These are phyloP conservation scores for Debaryomycetaceae sp. DNA, from an alignment of 1,139 yeast genomes.

Conservation along the genomic window DNA sequence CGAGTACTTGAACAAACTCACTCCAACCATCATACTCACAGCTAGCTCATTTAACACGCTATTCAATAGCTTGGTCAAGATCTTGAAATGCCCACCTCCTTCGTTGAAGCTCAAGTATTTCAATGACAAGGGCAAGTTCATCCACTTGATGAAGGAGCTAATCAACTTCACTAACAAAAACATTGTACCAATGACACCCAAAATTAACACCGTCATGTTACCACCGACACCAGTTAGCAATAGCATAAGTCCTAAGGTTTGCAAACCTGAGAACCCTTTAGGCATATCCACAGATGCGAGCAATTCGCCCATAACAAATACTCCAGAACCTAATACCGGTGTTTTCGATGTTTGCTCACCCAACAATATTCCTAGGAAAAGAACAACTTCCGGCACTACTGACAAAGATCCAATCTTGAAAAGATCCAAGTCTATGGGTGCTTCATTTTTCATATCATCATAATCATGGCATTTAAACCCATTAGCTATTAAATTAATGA, in stretches of 20 bases:
- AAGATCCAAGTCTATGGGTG: constrained; percentile 18
- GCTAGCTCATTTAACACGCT: constrained; percentile 20
- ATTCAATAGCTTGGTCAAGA: constrained; percentile 33
- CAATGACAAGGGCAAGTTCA: constrained; percentile 33
- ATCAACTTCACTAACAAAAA: constrained; percentile 30
- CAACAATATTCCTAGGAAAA: constrained; percentile 9
- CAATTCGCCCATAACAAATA: constrained; percentile 16
- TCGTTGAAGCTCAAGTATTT: constrained; percentile 42
- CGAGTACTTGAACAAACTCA: constrained; percentile 19
- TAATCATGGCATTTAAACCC: constrained; percentile 2
- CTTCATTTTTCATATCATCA: constrained; percentile 18
- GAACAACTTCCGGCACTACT: constrained; percentile 6
- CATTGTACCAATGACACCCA: constrained; percentile 21
- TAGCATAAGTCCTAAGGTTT: constrained; percentile 9
- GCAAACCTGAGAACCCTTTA: constrained; percentile 1
- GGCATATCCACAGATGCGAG: neutral
- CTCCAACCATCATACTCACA: constrained; percentile 18
- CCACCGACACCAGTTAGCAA: constrained; percentile 13
- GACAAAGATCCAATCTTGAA: constrained; percentile 13
- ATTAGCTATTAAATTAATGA: neutral
- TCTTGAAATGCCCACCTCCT: constrained; percentile 46
- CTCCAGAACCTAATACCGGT: constrained; percentile 1
- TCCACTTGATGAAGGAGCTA: constrained; percentile 35
- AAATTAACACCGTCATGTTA: constrained; percentile 10
- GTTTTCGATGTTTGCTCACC: neutral